These are phyloP conservation scores for Pythium vanterpoolii DNA, from an alignment of 352 stramenopile genomes.

Conservation along the genomic window DNA sequence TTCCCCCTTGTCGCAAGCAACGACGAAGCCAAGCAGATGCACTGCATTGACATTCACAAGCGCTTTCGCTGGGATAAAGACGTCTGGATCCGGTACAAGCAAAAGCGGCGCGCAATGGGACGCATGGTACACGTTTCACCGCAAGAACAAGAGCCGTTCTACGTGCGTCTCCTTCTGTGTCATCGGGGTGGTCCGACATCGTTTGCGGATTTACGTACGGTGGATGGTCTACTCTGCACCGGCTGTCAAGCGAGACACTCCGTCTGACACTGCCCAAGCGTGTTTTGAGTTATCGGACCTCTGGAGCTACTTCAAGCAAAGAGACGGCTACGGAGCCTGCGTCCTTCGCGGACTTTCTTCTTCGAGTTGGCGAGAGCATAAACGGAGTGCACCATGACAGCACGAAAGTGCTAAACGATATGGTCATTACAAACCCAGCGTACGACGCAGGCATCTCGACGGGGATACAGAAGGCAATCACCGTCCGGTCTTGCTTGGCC, in stretches of 20 bases:
- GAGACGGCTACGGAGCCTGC: background rate
- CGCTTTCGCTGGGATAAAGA: background rate
- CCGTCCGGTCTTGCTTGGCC: background rate
- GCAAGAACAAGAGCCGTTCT: background rate
- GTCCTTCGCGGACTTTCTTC: background rate
- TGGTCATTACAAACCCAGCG: background rate
- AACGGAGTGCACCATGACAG: slow-evolving; percentile 1
- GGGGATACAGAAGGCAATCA: no score
- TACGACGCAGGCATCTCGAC: background rate
- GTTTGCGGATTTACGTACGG: background rate
- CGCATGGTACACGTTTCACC: background rate
- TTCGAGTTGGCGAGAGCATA: slow-evolving; percentile 1
- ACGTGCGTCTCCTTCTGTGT: background rate
- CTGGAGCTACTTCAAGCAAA: background rate
- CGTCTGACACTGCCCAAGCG: background rate
- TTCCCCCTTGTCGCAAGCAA: background rate
- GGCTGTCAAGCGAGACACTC: background rate
- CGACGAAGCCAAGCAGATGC: background rate
- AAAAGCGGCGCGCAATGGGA: background rate
- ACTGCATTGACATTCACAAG: background rate
- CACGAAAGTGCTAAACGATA: background rate
- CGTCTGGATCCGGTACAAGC: background rate
- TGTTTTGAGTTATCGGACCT: background rate
- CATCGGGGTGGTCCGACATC: background rate
- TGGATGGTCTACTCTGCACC: background rate